Evolutionary conservation across 306 rosid species (phyloP).

Genomic region (Fragaria ananassa): DNA sequence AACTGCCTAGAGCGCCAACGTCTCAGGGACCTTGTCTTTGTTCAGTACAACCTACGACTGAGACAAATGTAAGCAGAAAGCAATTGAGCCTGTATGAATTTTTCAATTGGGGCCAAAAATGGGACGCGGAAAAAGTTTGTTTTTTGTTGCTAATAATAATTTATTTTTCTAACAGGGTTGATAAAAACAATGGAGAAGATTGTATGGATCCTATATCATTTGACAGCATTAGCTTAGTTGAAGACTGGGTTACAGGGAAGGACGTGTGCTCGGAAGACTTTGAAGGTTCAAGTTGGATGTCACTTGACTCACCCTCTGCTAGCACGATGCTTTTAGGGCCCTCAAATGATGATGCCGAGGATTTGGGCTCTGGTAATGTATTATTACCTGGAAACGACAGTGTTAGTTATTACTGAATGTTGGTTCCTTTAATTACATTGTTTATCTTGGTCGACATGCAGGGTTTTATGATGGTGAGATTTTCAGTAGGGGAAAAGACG

Average conservation of each 20-base stretch:
- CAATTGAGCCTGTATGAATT: conserved; percentile 4
- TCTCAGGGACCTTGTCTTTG: conserved; percentile 71
- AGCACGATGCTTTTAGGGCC: conserved; percentile 50
- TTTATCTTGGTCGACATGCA: conserved; percentile 34
- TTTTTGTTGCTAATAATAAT: conserved; percentile 16
- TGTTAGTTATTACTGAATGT: background rate
- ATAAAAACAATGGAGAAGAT: conserved; percentile 47
- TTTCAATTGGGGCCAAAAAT: conserved; percentile 19
- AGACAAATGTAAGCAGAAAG: conserved; percentile 36
- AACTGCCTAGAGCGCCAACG: conserved; percentile 77
- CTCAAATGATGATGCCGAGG: conserved; percentile 60
- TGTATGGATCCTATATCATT: conserved; percentile 60
- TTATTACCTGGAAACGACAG: conserved; percentile 22
- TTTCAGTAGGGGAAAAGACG: conserved; percentile 45
- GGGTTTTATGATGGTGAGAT: conserved; percentile 80
- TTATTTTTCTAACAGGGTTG: conserved; percentile 43
- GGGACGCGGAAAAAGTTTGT: conserved; percentile 14
- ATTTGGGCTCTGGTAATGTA: conserved; percentile 55
- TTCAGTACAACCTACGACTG: conserved; percentile 47
- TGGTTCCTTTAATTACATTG: conserved; percentile 13
- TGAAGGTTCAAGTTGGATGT: conserved; percentile 59
- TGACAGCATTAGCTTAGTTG: conserved; percentile 39
- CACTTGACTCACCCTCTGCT: conserved; percentile 51
- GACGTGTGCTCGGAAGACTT: conserved; percentile 51
- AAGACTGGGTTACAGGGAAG: conserved; percentile 67